A percentile compares a stretch with the other conserved stretches of the same genome.
These are phyloP conservation scores for Inga oerstediana DNA, from an alignment of 306 rosid genomes.

Conservation along the genomic window DNA sequence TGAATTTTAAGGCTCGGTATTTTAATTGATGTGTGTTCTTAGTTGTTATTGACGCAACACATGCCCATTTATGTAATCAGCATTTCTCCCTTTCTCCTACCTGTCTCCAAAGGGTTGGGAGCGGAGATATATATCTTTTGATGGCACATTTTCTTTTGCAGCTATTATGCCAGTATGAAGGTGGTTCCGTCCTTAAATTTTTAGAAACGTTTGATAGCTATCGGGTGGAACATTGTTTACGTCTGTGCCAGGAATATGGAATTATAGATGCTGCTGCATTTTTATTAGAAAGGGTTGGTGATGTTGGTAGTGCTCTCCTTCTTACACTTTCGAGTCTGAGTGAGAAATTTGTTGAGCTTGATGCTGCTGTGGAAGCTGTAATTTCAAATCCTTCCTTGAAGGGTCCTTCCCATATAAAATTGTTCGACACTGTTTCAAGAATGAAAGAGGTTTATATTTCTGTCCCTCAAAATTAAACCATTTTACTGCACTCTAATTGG, in stretches of 20 bases:
- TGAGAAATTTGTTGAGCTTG: slow-evolving; percentile 80
- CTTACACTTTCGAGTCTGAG: slow-evolving; percentile 81
- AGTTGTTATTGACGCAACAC: slow-evolving; percentile 16
- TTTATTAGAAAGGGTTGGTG: slow-evolving; percentile 93
- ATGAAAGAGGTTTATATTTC: slow-evolving; percentile 71
- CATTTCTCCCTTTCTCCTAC: slow-evolving; percentile 12
- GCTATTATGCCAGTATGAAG: slow-evolving; percentile 86
- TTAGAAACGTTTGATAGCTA: slow-evolving; percentile 92
- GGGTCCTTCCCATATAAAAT: slow-evolving; percentile 48
- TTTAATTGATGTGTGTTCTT: slow-evolving; percentile 14
- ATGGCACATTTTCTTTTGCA: slow-evolving; percentile 49
- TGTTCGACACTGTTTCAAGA: slow-evolving; percentile 45
- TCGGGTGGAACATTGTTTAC: slow-evolving; percentile 89
- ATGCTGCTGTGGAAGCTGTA: slow-evolving; percentile 66
- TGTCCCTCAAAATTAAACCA: slow-evolving; percentile 27
- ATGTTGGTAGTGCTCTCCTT: slow-evolving; percentile 89
- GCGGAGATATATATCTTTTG: slow-evolving; percentile 24
- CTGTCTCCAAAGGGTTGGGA: slow-evolving; percentile 21
- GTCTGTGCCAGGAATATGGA: slow-evolving; percentile 82
- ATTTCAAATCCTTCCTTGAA: slow-evolving; percentile 42
- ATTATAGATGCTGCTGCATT: slow-evolving; percentile 91
- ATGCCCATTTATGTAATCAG: slow-evolving; percentile 23
- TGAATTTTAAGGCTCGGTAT: slow-evolving; percentile 27
- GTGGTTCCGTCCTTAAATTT: slow-evolving; percentile 87
- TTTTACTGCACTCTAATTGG: slow-evolving; percentile 28